These are phyloP conservation scores for Mycena kentingensis DNA, from an alignment of 768 basidiomycete genomes.

Conservation along the genomic window DNA sequence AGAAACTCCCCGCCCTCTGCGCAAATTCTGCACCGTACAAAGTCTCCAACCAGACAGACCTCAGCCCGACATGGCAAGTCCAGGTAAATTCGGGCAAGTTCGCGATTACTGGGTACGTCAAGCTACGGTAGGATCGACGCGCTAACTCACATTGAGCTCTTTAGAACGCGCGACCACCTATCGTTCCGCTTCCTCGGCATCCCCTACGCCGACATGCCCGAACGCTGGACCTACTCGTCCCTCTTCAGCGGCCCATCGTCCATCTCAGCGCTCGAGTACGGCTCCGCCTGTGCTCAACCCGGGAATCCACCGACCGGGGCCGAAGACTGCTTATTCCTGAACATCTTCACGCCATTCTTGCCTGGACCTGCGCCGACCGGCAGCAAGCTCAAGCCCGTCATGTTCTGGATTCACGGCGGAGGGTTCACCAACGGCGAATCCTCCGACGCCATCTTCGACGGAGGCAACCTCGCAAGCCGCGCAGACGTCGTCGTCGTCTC, in stretches of 20 bases:
- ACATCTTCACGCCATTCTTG: constrained; percentile 45
- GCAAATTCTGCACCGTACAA: constrained; percentile 22
- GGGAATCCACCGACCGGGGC: constrained; percentile 15
- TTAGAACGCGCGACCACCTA: constrained; percentile 41
- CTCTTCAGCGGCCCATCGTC: constrained; percentile 28
- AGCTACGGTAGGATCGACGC: not conserved
- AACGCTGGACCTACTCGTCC: constrained; percentile 47
- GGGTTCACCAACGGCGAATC: constrained; percentile 45
- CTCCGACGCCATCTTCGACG: constrained; percentile 43
- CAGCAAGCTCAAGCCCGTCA: constrained; percentile 39
- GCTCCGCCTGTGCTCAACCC: not conserved
- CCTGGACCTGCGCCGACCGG: constrained; percentile 22
- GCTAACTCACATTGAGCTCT: not conserved
- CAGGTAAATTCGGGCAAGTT: constrained; percentile 11
- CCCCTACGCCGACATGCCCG: constrained; percentile 46
- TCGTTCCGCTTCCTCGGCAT: constrained; percentile 57
- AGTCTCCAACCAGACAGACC: constrained; percentile 18
- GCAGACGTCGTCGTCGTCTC: constrained; percentile 41
- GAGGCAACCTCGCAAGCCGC: constrained; percentile 46
- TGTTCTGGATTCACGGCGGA: constrained; percentile 56
- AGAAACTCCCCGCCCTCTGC: constrained; percentile 17
- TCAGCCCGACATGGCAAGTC: constrained; percentile 20
- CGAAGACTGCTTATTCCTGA: constrained; percentile 52
- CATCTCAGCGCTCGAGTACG: constrained; percentile 33
- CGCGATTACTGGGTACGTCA: constrained; percentile 13